Base-by-base conservation (phyloP, 2,329 filamentous ascomycete species). In the Penicillium sclerotigenum region DNA sequence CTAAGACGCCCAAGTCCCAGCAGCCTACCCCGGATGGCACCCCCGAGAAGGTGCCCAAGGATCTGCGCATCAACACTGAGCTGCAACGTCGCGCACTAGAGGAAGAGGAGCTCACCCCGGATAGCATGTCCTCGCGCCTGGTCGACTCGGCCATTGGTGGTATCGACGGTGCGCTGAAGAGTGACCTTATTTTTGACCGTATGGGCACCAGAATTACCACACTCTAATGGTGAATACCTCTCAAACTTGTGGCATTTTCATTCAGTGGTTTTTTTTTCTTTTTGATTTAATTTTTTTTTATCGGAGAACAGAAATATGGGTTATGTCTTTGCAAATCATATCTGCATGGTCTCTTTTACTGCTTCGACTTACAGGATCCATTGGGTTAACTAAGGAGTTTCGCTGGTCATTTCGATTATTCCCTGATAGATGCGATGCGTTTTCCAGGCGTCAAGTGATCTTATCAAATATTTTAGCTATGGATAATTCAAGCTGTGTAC, bases 101-200 rank as follows among this genome's bases (percentile, higher is more conserved):
- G 16, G 77, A 77, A 1, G 73, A 77, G 24, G 77, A 79, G 60
- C 61, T 79, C 47, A 79, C 77, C 5, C 77, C 77, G 0, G 77
- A 79, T 56, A 79, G 76, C 61, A 79, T 79, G 77, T 77, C 76
- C 6, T 79, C 76, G 24, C 73, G 77, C 26, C 67, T 79, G 60
- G 66, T 76, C 6, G 77, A 79, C 57, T 78, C 76, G 14, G 76
- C 74, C 1, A 72, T 79, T 46, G 68, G 66, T n/a, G 75, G 75
- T 18, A 59, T 76, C 14, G 74, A 77, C 46, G 69, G 73, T 26
- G 70, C 72, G 11, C 60, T 77, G 49, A 73, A 74, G 62, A 71
- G 69, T 3, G 75, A 78, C 51, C 54, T 77, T 42, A 65, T 74
- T 43, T 76, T 77, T 52, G 76, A 78, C 46, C 68, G 72, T 8